Percentiles rank a stretch among this genome's conserved stretches.
Evolutionary conservation across 495 filamentous ascomycete genomes (phyloP).

Genomic region (Xylaria palmicola): DNA sequence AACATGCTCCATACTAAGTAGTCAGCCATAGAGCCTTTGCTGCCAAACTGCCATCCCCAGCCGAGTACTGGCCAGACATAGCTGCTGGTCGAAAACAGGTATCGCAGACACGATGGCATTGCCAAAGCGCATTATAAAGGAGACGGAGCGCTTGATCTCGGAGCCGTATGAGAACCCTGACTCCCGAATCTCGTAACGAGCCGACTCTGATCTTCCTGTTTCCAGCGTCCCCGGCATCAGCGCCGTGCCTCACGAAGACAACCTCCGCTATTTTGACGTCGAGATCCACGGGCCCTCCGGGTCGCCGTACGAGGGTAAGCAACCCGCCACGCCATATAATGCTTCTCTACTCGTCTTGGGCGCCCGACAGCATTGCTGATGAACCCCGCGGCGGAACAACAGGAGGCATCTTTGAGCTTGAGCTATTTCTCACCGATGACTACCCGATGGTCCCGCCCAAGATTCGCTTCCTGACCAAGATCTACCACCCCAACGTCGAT

Average conservation of each 20-base stretch:
- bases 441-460: conserved; percentile 99
- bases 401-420: conserved; percentile 96
- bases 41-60: not conserved
- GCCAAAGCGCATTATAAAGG: conserved; percentile 96
- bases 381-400: conserved; percentile 5
- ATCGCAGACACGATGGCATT: conserved; percentile 63
- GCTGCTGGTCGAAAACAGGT: not conserved
- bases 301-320: conserved; percentile 85
- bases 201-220: conserved; percentile 12
- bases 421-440: conserved; percentile 98
- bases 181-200: not conserved
- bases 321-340: not conserved
- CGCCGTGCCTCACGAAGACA: conserved; percentile 96
- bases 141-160: conserved; percentile 94
- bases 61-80: not conserved
- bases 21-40: not conserved
- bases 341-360: not conserved
- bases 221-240: conserved; percentile 91
- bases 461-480: conserved; percentile 97
- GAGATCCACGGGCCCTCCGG: conserved; percentile 91
- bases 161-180: conserved; percentile 71
- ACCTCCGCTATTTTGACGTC: conserved; percentile 97
- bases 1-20: not conserved
- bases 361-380: not conserved
- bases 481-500: conserved; percentile 99